A percentile compares a stretch with the other conserved stretches of the same genome.
Evolutionary conservation across 306 rosid genomes (phyloP).

Genomic region (Gleditsia sinensis): DNA sequence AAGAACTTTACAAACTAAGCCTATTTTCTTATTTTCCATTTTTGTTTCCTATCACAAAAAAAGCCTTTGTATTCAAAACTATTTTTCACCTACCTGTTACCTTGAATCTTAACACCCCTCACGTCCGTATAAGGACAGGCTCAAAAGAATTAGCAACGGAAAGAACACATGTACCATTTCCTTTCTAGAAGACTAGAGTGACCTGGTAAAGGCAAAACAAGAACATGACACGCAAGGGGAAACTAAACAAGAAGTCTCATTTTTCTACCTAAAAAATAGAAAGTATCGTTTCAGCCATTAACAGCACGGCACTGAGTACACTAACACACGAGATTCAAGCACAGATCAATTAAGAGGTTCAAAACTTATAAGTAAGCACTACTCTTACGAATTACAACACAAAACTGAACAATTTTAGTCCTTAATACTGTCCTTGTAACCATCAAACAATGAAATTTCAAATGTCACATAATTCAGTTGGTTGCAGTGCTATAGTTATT

Average conservation of each 20-base stretch:
- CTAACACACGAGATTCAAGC: conserved; percentile 31
- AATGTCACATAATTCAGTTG: conserved; percentile 50
- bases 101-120: too few relatives aligned
- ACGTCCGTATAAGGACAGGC: too few relatives aligned
- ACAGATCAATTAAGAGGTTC: conserved; percentile 31
- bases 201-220: not conserved
- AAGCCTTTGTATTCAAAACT: too few relatives aligned
- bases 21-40: too few relatives aligned
- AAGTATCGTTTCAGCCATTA: conserved; percentile 20
- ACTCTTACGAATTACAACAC: conserved; percentile 49
- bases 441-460: conserved; percentile 40
- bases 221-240: not conserved
- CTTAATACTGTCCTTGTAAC: conserved; percentile 44
- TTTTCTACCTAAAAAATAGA: too few relatives aligned
- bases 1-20: too few relatives aligned
- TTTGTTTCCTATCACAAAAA: too few relatives aligned
- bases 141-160: too few relatives aligned
- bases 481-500: conserved; percentile 74
- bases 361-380: conserved; percentile 35
- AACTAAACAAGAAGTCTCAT: too few relatives aligned
- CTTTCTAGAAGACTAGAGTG: not conserved
- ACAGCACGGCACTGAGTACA: not conserved
- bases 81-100: too few relatives aligned
- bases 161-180: too few relatives aligned
- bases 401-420: conserved; percentile 48